phyloP scores from a whole-genome alignment of 2,329 filamentous ascomycete genomes.

The Alternaria burnsii region DNA sequence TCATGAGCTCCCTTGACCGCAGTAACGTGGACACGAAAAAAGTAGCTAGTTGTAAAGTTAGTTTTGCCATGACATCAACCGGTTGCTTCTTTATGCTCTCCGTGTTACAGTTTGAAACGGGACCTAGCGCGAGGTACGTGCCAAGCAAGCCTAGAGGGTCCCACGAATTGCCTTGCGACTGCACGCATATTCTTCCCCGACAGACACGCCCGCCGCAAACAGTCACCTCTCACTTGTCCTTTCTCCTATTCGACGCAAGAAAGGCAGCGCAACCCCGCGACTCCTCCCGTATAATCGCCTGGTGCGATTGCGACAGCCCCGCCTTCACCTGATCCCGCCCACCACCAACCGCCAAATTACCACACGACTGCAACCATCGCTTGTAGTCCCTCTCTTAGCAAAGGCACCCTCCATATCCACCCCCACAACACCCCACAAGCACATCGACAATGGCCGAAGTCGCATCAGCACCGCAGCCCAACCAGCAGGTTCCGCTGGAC shows the following conservation, averaged over 20 bases:
- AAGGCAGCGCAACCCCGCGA: slow-evolving; percentile 30
- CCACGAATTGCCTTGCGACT: slow-evolving; percentile 25
- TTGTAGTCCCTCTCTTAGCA: slow-evolving; percentile 8
- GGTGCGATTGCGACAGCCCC: slow-evolving; percentile 44
- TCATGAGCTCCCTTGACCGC: slow-evolving; percentile 20
- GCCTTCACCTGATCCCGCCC: slow-evolving; percentile 25
- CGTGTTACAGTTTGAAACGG: slow-evolving; percentile 23
- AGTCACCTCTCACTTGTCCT: slow-evolving; percentile 20
- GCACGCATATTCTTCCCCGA: slow-evolving; percentile 37
- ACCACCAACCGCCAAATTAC: slow-evolving; percentile 26
- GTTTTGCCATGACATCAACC: slow-evolving; percentile 56
- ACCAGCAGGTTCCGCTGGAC: slow-evolving; percentile 62
- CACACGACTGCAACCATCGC: slow-evolving; percentile 21
- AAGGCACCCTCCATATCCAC: not conserved
- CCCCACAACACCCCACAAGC: slow-evolving; percentile 8
- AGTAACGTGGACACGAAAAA: slow-evolving; percentile 33
- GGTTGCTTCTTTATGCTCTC: slow-evolving; percentile 18
- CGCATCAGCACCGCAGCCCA: slow-evolving; percentile 48
- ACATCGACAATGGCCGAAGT: slow-evolving; percentile 48
- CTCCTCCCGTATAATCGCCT: slow-evolving; percentile 39
- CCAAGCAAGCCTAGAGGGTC: slow-evolving; percentile 19
- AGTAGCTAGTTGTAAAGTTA: slow-evolving; percentile 65
- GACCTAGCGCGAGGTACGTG: slow-evolving; percentile 18
- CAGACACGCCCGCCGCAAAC: slow-evolving; percentile 30
- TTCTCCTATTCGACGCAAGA: slow-evolving; percentile 20